Evolutionary conservation across 495 filamentous ascomycete species (phyloP).

Genomic region (Podospora fimiseda): DNA sequence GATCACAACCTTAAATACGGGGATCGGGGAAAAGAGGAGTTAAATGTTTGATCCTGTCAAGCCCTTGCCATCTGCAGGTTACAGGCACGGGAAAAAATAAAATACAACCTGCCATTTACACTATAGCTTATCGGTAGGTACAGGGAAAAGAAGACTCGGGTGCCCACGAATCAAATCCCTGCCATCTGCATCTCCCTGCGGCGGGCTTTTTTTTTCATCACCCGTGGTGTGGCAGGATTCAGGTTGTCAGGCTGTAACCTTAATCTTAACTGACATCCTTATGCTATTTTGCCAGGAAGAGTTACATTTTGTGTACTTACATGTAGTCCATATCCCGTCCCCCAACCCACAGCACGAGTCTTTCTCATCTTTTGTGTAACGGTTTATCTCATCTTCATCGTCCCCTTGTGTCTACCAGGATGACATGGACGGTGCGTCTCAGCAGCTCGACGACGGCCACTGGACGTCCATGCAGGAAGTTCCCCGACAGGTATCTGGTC

Average conservation of each 20-base stretch:
- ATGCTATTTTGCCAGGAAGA: background rate
- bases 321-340: constrained; percentile 3
- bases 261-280: background rate
- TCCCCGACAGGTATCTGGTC: constrained; percentile 3
- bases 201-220: background rate
- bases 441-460: constrained; percentile 5
- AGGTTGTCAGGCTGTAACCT: constrained; percentile 4
- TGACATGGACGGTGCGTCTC: background rate
- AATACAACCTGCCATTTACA: no score
- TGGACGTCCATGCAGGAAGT: constrained; percentile 4
- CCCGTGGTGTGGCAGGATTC: background rate
- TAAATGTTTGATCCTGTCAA: background rate
- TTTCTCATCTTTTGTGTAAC: constrained; percentile 4
- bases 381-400: constrained; percentile 4
- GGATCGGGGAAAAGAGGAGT: constrained; percentile 3
- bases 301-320: no score
- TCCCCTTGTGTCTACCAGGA: constrained; percentile 1
- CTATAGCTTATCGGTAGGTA: no score
- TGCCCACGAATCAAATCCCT: no score
- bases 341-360: background rate
- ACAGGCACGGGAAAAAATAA: constrained; percentile 1
- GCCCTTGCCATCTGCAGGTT: constrained; percentile 2
- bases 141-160: no score
- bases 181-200: no score
- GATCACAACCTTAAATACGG: background rate